These are phyloP conservation scores for Hyaloperonospora arabidopsidis DNA, from an alignment of 352 stramenopile genomes.

Conservation along the genomic window DNA sequence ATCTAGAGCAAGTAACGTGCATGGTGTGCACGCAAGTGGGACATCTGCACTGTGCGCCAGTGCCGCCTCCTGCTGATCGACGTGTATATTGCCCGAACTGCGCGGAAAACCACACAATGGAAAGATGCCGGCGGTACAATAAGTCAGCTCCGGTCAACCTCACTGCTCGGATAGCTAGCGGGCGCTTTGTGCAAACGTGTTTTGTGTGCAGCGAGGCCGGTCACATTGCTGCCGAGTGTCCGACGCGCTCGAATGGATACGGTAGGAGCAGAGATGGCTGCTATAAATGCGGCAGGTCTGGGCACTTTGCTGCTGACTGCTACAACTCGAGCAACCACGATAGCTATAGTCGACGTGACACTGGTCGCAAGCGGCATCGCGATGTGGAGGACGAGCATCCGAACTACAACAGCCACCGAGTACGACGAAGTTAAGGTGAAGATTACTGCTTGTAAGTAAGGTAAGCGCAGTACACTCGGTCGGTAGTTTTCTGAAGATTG, in stretches of 20 bases:
- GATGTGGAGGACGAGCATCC: constrained; percentile 40
- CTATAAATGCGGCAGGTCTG: constrained; percentile 42
- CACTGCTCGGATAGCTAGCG: constrained; percentile 27
- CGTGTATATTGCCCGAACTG: constrained; percentile 67
- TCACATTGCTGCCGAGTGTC: constrained; percentile 69
- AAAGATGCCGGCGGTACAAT: constrained; percentile 39
- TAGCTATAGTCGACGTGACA: constrained; percentile 24
- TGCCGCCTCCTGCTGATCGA: constrained; percentile 58
- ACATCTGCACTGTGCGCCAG: constrained; percentile 62
- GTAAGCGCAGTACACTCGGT: too few relatives aligned
- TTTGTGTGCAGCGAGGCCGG: constrained; percentile 62
- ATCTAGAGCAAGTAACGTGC: constrained; percentile 38
- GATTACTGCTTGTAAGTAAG: constrained; percentile 25
- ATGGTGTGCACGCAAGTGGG: constrained; percentile 64
- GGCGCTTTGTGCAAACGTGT: constrained; percentile 54
- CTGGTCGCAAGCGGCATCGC: constrained; percentile 39
- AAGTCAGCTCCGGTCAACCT: constrained; percentile 40
- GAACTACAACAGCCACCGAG: constrained; percentile 29
- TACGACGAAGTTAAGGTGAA: constrained; percentile 32
- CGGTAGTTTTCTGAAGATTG: too few relatives aligned
- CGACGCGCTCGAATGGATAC: constrained; percentile 37
- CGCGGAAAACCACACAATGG: constrained; percentile 43
- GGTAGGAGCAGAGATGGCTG: constrained; percentile 31
- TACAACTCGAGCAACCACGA: constrained; percentile 14
- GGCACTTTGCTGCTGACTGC: constrained; percentile 49